Evolutionary conservation across 345 rosid genomes (phyloP).

Genomic region (Heritiera fomes): DNA sequence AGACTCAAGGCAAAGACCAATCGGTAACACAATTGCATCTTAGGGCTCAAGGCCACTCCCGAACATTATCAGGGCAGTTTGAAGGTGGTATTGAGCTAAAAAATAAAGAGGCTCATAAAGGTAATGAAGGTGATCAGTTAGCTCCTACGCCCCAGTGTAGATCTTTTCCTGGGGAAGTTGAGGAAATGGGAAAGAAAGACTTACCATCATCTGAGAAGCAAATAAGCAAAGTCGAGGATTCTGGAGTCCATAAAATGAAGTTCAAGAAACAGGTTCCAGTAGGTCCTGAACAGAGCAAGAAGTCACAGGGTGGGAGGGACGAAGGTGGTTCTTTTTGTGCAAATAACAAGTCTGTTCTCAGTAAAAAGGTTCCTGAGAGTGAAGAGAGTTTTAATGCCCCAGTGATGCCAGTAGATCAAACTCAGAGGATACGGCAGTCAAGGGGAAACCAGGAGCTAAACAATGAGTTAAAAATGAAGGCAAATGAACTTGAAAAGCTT

Average conservation of each 20-base stretch:
- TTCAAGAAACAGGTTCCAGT: conserved; percentile 46
- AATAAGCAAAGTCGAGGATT: conserved; percentile 45
- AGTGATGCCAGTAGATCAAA: conserved; percentile 48
- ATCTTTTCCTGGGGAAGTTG: conserved; percentile 42
- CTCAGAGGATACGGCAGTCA: conserved; percentile 68
- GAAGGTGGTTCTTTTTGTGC: conserved; percentile 41
- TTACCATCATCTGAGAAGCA: conserved; percentile 38
- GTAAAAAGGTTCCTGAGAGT: conserved; percentile 42
- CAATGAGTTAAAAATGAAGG: conserved; percentile 81
- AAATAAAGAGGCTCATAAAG: conserved; percentile 47
- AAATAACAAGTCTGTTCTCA: conserved; percentile 40
- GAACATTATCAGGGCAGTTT: conserved; percentile 56
- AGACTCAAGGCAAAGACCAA: conserved; percentile 41
- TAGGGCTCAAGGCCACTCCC: conserved; percentile 54
- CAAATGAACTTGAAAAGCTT: conserved; percentile 88
- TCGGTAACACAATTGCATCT: conserved; percentile 32
- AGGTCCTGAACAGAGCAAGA: conserved; percentile 62
- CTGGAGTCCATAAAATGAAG: conserved; percentile 51
- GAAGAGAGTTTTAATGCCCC: conserved; percentile 41
- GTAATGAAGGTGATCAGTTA: conserved; percentile 35
- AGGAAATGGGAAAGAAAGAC: conserved; percentile 47
- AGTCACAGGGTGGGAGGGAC: conserved; percentile 50
- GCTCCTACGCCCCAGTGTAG: conserved; percentile 31
- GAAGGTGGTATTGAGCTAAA: conserved; percentile 51
- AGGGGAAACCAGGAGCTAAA: conserved; percentile 95